Percentiles rank a stretch among this genome's conserved stretches.
phyloP scores from a whole-genome alignment of 176 grass and related monocot species.

The Phragmites australis region DNA sequence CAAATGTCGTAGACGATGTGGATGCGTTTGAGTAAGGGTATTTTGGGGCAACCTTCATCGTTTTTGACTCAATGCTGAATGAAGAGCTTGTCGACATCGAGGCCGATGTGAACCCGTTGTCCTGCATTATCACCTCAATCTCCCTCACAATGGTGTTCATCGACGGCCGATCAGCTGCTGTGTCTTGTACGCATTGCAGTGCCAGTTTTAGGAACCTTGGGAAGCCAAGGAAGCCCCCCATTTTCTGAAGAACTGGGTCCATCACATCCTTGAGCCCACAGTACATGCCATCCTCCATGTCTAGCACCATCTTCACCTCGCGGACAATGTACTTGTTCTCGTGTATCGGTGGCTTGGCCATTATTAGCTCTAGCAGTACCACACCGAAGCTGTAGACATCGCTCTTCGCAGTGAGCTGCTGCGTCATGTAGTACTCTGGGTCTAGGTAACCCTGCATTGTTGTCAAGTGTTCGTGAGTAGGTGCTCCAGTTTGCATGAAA shows the following conservation, averaged over 20 bases:
- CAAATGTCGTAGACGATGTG: slow-evolving; percentile 33
- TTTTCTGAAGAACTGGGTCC: slow-evolving; percentile 55
- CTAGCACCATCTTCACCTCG: slow-evolving; percentile 59
- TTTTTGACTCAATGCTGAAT: slow-evolving; percentile 37
- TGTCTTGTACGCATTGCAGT: slow-evolving; percentile 50
- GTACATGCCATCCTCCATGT: slow-evolving; percentile 47
- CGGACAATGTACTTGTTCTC: slow-evolving; percentile 64
- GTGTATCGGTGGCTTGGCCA: slow-evolving; percentile 57
- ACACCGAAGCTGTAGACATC: slow-evolving; percentile 91
- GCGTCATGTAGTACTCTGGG: slow-evolving; percentile 86
- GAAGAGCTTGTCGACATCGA: slow-evolving; percentile 46
- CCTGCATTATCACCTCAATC: slow-evolving; percentile 71
- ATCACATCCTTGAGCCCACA: slow-evolving; percentile 67
- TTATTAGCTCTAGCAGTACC: slow-evolving; percentile 70
- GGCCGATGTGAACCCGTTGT: slow-evolving; percentile 46
- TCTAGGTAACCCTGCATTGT: slow-evolving; percentile 78
- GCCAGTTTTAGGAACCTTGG: slow-evolving; percentile 58
- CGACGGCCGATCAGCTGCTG: slow-evolving; percentile 34
- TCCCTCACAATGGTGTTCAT: slow-evolving; percentile 72
- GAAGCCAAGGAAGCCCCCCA: slow-evolving; percentile 42
- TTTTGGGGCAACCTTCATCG: slow-evolving; percentile 7
- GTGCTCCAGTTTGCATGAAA: background rate
- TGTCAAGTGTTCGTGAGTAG: background rate
- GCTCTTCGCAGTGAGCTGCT: slow-evolving; percentile 82
- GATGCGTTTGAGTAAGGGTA: slow-evolving; percentile 43